Evolutionary conservation across 164 flowering plant species (phyloP).

Genomic region (Protea cynaroides): DNA sequence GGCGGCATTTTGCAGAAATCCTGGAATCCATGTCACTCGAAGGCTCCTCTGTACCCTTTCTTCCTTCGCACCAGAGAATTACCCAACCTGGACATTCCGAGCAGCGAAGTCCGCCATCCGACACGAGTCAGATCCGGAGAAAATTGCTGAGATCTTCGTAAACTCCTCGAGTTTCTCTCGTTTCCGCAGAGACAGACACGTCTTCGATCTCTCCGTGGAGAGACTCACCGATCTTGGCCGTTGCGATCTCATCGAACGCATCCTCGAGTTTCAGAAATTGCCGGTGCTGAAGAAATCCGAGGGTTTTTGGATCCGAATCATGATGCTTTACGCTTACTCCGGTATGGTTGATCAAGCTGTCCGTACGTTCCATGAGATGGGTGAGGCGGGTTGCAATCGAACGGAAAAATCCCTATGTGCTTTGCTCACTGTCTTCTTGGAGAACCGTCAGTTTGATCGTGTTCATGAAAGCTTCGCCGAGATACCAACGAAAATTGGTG

Average conservation of each 20-base stretch:
- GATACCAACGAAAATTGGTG: conserved; percentile 10
- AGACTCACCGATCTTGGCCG: conserved; percentile 18
- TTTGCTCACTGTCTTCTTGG: conserved; percentile 14
- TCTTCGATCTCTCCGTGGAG: conserved; percentile 15
- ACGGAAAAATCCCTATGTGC: conserved; percentile 29
- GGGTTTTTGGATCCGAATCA: conserved; percentile 32
- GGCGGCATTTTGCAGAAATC: conserved; percentile 16
- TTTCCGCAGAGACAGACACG: conserved; percentile 21
- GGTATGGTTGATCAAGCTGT: conserved; percentile 27
- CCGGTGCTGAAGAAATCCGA: conserved; percentile 15
- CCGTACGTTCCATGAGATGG: conserved; percentile 24
- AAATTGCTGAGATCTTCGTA: conserved; percentile 19
- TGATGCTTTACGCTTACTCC: conserved; percentile 24
- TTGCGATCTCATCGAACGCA: conserved; percentile 21
- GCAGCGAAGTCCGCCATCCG: conserved; percentile 17
- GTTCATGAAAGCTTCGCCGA: conserved; percentile 12
- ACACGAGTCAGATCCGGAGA: conserved; percentile 19
- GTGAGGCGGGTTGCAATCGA: conserved; percentile 9
- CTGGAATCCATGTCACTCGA: conserved; percentile 4
- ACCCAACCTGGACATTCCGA: conserved; percentile 3
- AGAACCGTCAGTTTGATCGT: conserved; percentile 10
- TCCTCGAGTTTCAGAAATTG: conserved; percentile 18
- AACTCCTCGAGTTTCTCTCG: conserved; percentile 14
- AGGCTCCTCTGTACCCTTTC: conserved; percentile 10
- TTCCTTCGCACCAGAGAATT: neutral